phyloP scores from a whole-genome alignment of 257 asterid species.

The Leptodermis oblonga region DNA sequence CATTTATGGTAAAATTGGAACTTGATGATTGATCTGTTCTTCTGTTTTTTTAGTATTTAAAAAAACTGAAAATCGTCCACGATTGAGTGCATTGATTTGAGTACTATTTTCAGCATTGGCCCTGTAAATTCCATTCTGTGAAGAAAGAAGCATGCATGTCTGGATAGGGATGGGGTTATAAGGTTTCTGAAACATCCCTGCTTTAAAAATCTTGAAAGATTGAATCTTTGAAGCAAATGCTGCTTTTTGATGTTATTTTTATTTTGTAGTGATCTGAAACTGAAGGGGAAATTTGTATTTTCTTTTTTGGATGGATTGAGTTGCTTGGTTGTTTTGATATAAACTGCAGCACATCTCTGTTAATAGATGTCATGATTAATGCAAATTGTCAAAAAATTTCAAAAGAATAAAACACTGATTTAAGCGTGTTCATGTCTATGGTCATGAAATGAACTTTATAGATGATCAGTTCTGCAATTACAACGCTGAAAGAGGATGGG shows the following conservation, averaged over 20 bases:
- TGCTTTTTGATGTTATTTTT: too few relatives aligned
- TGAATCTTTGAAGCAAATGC: too few relatives aligned
- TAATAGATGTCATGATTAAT: not conserved
- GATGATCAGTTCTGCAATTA: constrained; percentile 58
- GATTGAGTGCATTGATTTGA: too few relatives aligned
- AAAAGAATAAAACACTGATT: not conserved
- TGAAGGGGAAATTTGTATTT: too few relatives aligned
- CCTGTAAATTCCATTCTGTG: not conserved
- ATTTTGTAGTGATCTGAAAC: too few relatives aligned
- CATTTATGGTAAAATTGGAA: not conserved
- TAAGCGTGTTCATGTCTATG: not conserved
- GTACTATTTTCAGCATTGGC: not conserved
- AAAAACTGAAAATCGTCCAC: too few relatives aligned
- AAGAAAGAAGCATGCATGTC: not conserved
- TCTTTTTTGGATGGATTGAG: too few relatives aligned
- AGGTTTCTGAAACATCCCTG: too few relatives aligned
- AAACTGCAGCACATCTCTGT: not conserved
- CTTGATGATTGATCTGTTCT: not conserved
- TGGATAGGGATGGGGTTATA: too few relatives aligned
- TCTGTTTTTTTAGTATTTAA: too few relatives aligned
- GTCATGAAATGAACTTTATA: constrained; percentile 13
- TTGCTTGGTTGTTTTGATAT: not conserved
- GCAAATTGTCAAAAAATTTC: not conserved
- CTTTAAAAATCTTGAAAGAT: too few relatives aligned
- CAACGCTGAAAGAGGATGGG: constrained; percentile 40